Evolutionary conservation across 192 early-diverging fungal species (phyloP).

Genomic region (Backusella parvicylindrica): DNA sequence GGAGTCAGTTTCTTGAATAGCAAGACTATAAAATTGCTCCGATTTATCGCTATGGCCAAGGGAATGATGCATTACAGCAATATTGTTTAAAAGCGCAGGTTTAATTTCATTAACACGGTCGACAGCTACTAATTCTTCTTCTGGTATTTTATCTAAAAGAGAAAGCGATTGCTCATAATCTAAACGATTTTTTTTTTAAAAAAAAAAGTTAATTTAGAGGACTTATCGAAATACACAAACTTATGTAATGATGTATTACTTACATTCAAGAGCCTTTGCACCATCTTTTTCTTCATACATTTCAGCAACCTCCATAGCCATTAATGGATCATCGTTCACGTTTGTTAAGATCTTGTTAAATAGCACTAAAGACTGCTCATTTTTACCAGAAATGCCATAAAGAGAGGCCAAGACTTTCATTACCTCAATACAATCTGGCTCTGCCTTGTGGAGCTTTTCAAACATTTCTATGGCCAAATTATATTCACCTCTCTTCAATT

Average conservation of each 20-base stretch:
- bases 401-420: slow-evolving; percentile 59
- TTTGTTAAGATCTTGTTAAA: slow-evolving; percentile 61
- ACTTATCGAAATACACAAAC: background rate
- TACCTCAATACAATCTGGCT: slow-evolving; percentile 64
- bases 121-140: slow-evolving; percentile 4
- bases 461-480: slow-evolving; percentile 46
- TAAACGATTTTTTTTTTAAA: too few species aligned
- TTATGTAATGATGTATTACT: too few species aligned
- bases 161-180: slow-evolving; percentile 31
- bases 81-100: slow-evolving; percentile 82
- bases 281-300: slow-evolving; percentile 53
- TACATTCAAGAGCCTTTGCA: slow-evolving; percentile 24
- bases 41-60: slow-evolving; percentile 37
- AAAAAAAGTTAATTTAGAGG: background rate
- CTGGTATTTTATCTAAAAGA: slow-evolving; percentile 8
- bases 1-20: slow-evolving; percentile 39
- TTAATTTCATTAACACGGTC: slow-evolving; percentile 19
- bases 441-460: slow-evolving; percentile 54
- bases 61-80: slow-evolving; percentile 75
- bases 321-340: slow-evolving; percentile 47
- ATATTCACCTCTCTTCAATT: slow-evolving; percentile 50
- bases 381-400: slow-evolving; percentile 59
- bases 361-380: slow-evolving; percentile 61
- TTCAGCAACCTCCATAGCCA: slow-evolving; percentile 64
- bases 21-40: slow-evolving; percentile 43